Base-by-base conservation (phyloP, 164 flowering plant species). In the Kalanchoe fedtschenkoi region DNA sequence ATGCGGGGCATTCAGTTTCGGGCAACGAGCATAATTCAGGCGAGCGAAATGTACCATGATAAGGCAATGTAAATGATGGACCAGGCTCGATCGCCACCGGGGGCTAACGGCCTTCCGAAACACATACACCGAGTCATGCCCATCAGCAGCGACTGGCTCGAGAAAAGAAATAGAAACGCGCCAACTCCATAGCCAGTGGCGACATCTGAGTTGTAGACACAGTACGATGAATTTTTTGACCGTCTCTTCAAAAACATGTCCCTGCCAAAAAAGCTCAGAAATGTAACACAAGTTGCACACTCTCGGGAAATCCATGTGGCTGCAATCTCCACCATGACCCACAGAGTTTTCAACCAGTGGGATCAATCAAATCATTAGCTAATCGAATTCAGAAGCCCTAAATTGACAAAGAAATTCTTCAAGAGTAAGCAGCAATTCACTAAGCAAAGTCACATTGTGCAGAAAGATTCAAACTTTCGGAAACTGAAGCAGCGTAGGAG, bases 171-270 rank as follows among this genome's bases (percentile, higher is more conserved):
- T 74, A 93, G 72, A 71, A 93, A 93, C 35, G 84, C 74, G 14
- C 99, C 99, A 58, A 90, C 99, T 17, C 91, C 96, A 75, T 90
- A 90, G 42, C 99, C 99, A 62, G 99, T 93, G 16, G 99, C 96
- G 68, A 85, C 81, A 70, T 93, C 99, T 9, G 99, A 93, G 68
- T 77, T 72, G 72, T 93, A 93, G 56, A 81, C 86, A 82, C 99
- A 93, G 68, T 84, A 90, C 6, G 99, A 82, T 9, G 66, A 59
- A 75, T 90, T 88, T 37, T n/a, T 74, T 60, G 1, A 2, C n/a
- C 3, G 65, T 63, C 62, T 81, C 86, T 17, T 51, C 61, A 24
- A 63, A 66, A 30, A 82, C 32, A 14, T 37, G 66, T 13, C 97
- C 99, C 98, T 92, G 85, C n/a, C n/a, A n/a, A n/a, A n/a, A n/a